Conservation (phyloP, 1,284 basidiomycete species). For the Irpex rosettiformis region DNA sequence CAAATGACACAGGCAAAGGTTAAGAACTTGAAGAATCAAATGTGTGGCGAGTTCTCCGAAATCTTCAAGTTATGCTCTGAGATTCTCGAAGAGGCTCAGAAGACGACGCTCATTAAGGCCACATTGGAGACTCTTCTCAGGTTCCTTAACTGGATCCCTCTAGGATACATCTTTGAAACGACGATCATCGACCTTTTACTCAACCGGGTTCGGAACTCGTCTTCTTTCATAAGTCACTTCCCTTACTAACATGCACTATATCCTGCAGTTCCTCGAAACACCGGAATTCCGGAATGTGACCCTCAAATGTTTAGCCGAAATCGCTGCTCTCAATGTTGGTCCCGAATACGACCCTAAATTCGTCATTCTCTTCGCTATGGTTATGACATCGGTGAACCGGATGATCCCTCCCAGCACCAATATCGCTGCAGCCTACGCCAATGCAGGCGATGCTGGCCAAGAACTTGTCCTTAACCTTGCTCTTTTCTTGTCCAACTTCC, state of each 20-base stretch:
- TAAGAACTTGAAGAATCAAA: slow-evolving; percentile 96
- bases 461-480: slow-evolving; percentile 97
- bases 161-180: slow-evolving; percentile 99
- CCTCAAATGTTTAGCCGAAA: slow-evolving; percentile 97
- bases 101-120: slow-evolving; percentile 92
- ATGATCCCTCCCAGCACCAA: slow-evolving; percentile 98
- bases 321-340: slow-evolving; percentile 92
- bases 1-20: slow-evolving; percentile 99
- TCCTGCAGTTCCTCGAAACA: slow-evolving; percentile 88
- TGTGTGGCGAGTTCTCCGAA: slow-evolving; percentile 96
- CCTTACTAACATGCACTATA: slow-evolving; percentile 11
- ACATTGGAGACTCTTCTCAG: slow-evolving; percentile 95
- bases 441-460: slow-evolving; percentile 91
- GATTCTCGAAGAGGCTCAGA: slow-evolving; percentile 97
- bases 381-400: slow-evolving; percentile 95
- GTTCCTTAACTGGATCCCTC: slow-evolving; percentile 99
- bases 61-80: slow-evolving; percentile 96
- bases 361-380: slow-evolving; percentile 95
- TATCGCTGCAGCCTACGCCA: slow-evolving; percentile 90
- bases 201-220: slow-evolving; percentile 62
- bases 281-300: slow-evolving; percentile 98
- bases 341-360: slow-evolving; percentile 99
- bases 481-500: slow-evolving; percentile 96
- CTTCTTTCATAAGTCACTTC: too few relatives aligned
- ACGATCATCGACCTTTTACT: slow-evolving; percentile 95